Conservation (phyloP, 1,139 yeast species). For the Suhomyces guaymorum region DNA sequence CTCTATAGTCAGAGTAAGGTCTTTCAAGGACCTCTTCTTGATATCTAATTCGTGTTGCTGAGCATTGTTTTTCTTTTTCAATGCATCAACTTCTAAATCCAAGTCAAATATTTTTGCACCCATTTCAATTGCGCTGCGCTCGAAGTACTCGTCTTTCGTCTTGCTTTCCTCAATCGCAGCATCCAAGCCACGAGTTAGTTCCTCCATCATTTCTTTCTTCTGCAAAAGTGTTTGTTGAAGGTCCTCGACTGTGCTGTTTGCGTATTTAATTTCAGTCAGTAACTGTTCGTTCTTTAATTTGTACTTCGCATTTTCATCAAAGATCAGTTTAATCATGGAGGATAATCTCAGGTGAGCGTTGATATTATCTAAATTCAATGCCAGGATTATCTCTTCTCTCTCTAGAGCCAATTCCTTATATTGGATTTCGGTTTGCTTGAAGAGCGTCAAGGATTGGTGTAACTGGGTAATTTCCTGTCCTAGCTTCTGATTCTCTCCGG, state of each 20-base stretch:
- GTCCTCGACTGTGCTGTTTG: not conserved
- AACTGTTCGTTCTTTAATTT: not conserved
- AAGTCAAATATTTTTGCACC: slow-evolving; percentile 1
- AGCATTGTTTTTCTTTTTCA: not conserved
- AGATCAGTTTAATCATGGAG: not conserved
- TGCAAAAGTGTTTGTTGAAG: not conserved
- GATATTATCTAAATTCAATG: too few species aligned
- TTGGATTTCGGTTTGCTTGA: too few species aligned
- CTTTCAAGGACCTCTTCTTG: not conserved
- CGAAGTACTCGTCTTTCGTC: not conserved
- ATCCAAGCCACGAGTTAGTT: slow-evolving; percentile 1
- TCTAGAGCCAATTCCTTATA: too few species aligned
- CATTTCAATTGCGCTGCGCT: not conserved
- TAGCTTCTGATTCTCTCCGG: too few species aligned
- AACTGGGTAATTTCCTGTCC: too few species aligned
- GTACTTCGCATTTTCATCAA: not conserved
- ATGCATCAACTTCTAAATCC: not conserved
- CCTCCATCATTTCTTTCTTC: not conserved
- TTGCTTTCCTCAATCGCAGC: slow-evolving; percentile 1
- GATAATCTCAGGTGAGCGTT: too few species aligned
- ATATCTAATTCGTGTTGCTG: not conserved
- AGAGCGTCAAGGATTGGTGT: too few species aligned
- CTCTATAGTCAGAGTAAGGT: not conserved
- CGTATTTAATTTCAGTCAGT: too few species aligned
- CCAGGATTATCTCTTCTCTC: too few species aligned